Evolutionary conservation across 2,329 filamentous ascomycete genomes (phyloP), one percentile per base, ranked within the genome.

Genomic region (Hypoxylon sp.): DNA sequence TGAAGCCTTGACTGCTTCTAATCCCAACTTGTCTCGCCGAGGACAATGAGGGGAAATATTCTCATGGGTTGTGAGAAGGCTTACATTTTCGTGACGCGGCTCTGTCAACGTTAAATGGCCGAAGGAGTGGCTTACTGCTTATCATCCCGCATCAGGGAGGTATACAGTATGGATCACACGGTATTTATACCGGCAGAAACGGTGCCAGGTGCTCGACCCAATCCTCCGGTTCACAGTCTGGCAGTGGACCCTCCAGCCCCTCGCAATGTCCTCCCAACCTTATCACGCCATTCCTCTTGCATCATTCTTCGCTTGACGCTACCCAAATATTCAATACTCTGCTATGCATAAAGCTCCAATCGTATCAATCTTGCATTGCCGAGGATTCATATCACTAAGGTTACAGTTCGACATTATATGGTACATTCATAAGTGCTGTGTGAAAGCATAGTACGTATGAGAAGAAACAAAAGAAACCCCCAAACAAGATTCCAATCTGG

Each of bases 371-470:
- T 50, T 31, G 11, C 27, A 31, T 50, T 44, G 7, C 40, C 20
- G 37, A 10, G 11, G 8, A 44, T 44, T 6, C 40, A 44, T 22
- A 30, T 31, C 48, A 17, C 48, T 50, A 31, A 50, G 6, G 14
- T 37, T 37, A 44, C 27, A 44, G 31, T 44, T 56, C 14, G 46
- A 33, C 35, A 35, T 11, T 14, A 37, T 58, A 61, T 66, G 35
- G 55, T 61, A 66, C 53, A 66, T 61, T 60, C 57, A 61, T 66
- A 54, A 61, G 14, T 56, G n/a, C 22, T 50, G 54, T 22, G 54
- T 27, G 42, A 37, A 50, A 48, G 51, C 44, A 37, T 50, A 27
- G 6, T 44, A 46, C 54, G 31, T 33, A 57, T 46, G 54, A 57
- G 25, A 42, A 35, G 51, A 30, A 42, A 30, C 61, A 17, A 22